phyloP scores from a whole-genome alignment of 805 yeast species.

The Grigorovia jiainica region DNA sequence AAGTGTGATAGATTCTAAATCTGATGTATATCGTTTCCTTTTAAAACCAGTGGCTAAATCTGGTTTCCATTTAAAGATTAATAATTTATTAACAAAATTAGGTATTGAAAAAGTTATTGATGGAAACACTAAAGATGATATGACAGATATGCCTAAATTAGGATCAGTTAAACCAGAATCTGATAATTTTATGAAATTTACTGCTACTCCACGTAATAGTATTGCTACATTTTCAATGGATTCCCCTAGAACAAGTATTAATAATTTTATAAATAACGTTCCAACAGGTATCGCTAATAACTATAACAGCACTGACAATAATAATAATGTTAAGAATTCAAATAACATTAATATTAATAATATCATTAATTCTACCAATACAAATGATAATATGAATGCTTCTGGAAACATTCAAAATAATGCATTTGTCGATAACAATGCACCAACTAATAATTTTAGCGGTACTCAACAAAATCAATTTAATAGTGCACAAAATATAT shows the following conservation, averaged over 20 bases:
- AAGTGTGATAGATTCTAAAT: slow-evolving; percentile 15
- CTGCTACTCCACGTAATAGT: background rate
- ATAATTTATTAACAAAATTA: slow-evolving; percentile 2
- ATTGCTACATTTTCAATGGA: background rate
- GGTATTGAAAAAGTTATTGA: background rate
- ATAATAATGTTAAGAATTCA: background rate
- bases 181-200: background rate
- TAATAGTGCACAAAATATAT: background rate
- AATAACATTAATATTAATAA: background rate
- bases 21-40: slow-evolving; percentile 15
- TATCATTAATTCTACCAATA: background rate
- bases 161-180: background rate
- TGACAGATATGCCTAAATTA: background rate
- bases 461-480: background rate
- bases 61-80: slow-evolving; percentile 20
- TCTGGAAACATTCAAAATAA: background rate
- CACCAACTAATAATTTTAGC: background rate
- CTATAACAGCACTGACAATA: background rate
- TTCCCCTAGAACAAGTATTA: background rate
- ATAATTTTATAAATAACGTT: background rate
- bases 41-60: slow-evolving; percentile 19
- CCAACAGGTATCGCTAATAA: background rate
- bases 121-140: background rate
- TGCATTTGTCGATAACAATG: background rate
- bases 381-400: background rate